Percentiles rank a stretch among this genome's conserved stretches.
Conservation (phyloP, 1,284 basidiomycete species). For the Tilletiaria anomala region DNA sequence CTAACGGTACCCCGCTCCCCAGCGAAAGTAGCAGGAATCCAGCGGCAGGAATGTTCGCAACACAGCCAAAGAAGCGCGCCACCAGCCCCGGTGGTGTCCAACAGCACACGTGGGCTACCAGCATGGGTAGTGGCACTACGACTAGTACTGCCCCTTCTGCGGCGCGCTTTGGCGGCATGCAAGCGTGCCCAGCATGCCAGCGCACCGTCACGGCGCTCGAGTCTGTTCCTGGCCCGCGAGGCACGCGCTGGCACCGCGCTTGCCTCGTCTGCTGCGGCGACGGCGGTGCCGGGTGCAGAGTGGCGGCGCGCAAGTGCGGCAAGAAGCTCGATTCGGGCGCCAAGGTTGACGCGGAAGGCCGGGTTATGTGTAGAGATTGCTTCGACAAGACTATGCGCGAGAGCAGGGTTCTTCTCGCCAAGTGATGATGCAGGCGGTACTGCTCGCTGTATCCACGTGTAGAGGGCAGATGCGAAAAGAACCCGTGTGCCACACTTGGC, state of each 20-base stretch:
- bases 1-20: too few species aligned
- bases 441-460: too few species aligned
- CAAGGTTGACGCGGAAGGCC: conserved; percentile 16
- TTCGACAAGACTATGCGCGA: too few species aligned
- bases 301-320: conserved; percentile 10
- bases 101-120: background rate
- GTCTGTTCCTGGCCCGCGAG: conserved; percentile 15
- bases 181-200: conserved; percentile 13
- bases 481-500: too few species aligned
- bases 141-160: background rate
- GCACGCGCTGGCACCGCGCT: conserved; percentile 15
- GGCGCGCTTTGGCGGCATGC: conserved; percentile 15
- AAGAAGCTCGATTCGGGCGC: conserved; percentile 21
- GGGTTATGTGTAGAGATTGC: conserved; percentile 23
- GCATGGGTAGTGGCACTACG: too few species aligned
- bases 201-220: conserved; percentile 16
- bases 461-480: too few species aligned
- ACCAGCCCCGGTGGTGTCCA: background rate
- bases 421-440: too few species aligned
- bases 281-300: background rate
- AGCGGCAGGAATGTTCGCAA: conserved; percentile 15
- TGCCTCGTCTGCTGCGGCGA: conserved; percentile 17
- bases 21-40: too few species aligned
- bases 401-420: too few species aligned
- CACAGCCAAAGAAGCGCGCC: background rate